phyloP scores from a whole-genome alignment of 768 basidiomycete genomes.

The Holtermanniella nyarrowii region DNA sequence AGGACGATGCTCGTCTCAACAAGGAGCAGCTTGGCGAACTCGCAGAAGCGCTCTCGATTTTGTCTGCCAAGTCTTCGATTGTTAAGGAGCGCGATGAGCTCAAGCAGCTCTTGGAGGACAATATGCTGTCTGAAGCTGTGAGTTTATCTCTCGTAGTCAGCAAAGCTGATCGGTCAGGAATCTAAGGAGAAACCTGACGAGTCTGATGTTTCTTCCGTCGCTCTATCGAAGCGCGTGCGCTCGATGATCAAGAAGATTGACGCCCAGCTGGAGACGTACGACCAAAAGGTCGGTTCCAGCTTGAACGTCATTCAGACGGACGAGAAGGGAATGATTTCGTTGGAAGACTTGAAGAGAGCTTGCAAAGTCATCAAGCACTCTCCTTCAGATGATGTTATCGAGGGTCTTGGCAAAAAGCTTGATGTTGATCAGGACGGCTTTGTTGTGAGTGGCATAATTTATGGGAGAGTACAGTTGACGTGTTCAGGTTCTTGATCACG shows the following conservation, averaged over 20 bases:
- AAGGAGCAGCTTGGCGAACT: slow-evolving; percentile 90
- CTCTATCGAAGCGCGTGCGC: slow-evolving; percentile 90
- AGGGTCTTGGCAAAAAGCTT: slow-evolving; percentile 78
- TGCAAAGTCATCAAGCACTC: slow-evolving; percentile 85
- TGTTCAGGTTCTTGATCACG: slow-evolving; percentile 61
- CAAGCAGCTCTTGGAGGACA: slow-evolving; percentile 83
- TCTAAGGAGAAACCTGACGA: slow-evolving; percentile 40
- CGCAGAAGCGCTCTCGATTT: slow-evolving; percentile 74
- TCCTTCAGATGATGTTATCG: slow-evolving; percentile 79
- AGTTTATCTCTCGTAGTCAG: slow-evolving; percentile 43
- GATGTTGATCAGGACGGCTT: slow-evolving; percentile 94
- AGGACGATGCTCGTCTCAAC: slow-evolving; percentile 79
- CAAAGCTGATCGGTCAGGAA: slow-evolving; percentile 24
- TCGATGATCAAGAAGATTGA: slow-evolving; percentile 94
- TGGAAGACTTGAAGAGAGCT: slow-evolving; percentile 80
- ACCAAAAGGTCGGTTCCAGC: slow-evolving; percentile 50
- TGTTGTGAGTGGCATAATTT: slow-evolving; percentile 50
- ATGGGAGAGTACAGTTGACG: not conserved
- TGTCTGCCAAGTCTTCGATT: slow-evolving; percentile 88
- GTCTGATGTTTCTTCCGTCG: slow-evolving; percentile 46
- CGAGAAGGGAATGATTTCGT: slow-evolving; percentile 64
- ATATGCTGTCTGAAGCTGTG: slow-evolving; percentile 77
- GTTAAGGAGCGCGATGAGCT: slow-evolving; percentile 93
- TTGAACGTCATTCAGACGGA: slow-evolving; percentile 43
- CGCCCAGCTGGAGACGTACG: slow-evolving; percentile 80